These are phyloP conservation scores for Pseudogymnoascus sp. DNA, from an alignment of 2,329 filamentous ascomycete species.

Conservation along the genomic window DNA sequence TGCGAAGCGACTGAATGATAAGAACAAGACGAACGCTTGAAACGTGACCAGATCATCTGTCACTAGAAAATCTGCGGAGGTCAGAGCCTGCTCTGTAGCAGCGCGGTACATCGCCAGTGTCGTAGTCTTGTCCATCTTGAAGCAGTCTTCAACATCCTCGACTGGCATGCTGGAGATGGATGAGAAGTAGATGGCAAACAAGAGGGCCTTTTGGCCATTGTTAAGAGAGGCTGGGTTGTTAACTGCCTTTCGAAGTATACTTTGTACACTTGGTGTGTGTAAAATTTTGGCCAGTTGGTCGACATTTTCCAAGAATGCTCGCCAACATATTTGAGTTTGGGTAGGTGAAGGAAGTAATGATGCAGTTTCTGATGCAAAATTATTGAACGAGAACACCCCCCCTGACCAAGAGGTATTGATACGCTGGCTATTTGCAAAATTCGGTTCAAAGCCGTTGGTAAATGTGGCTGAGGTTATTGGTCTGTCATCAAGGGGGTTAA, in stretches of 20 bases:
- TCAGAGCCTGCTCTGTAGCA: conserved; percentile 48
- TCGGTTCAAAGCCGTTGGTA: neutral
- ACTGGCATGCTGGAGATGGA: conserved; percentile 28
- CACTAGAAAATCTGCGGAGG: conserved; percentile 52
- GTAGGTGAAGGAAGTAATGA: neutral
- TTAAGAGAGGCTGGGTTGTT: conserved; percentile 40
- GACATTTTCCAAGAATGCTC: neutral
- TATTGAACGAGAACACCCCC: neutral
- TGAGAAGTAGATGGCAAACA: conserved; percentile 29
- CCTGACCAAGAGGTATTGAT: neutral
- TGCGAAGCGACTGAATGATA: conserved; percentile 42
- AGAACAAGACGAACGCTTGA: conserved; percentile 52
- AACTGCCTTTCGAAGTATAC: neutral
- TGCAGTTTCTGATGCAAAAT: neutral
- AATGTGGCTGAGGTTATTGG: neutral
- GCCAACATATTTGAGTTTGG: conserved; percentile 4
- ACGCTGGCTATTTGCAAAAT: neutral
- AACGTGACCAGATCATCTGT: conserved; percentile 50
- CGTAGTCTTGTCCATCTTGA: conserved; percentile 33
- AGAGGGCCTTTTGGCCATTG: conserved; percentile 55
- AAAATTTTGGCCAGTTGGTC: conserved; percentile 5
- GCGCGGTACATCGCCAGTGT: conserved; percentile 37
- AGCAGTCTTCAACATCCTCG: conserved; percentile 25
- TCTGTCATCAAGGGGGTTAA: neutral
- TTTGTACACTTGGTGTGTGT: conserved; percentile 3